phyloP scores from a whole-genome alignment of 2,329 filamentous ascomycete genomes.

The Ascochyta lentis region DNA sequence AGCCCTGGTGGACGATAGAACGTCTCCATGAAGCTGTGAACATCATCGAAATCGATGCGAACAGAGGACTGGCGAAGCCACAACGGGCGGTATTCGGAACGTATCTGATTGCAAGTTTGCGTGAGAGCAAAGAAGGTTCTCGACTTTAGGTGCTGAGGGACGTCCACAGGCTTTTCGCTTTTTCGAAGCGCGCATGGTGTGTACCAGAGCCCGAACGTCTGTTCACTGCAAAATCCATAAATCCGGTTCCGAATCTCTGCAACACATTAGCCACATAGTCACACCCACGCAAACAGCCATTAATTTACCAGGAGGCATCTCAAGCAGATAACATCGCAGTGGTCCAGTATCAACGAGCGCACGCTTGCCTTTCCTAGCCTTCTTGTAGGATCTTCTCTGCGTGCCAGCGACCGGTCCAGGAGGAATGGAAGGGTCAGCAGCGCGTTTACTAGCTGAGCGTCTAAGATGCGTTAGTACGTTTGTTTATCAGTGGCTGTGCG shows the following conservation, averaged over 20 bases:
- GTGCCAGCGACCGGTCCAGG: neutral
- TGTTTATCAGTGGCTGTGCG: no score
- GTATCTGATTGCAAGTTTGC: slow-evolving; percentile 13
- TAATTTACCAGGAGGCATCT: neutral
- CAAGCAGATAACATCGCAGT: neutral
- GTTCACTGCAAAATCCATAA: slow-evolving; percentile 19
- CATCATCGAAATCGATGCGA: neutral
- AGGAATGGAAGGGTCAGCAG: neutral
- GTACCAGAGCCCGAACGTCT: neutral
- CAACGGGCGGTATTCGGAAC: slow-evolving; percentile 14
- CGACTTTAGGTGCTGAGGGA: neutral
- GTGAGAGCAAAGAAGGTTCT: slow-evolving; percentile 6
- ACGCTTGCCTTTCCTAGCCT: neutral
- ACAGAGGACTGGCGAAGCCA: slow-evolving; percentile 9
- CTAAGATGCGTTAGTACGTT: neutral
- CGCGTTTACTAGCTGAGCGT: neutral
- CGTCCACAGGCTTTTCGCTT: neutral
- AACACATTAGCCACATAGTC: no score
- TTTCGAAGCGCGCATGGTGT: neutral
- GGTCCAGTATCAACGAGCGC: neutral
- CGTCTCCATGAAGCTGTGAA: slow-evolving; percentile 1
- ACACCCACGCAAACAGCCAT: neutral
- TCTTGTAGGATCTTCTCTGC: neutral
- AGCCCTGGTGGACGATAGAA: neutral
- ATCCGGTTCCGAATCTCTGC: slow-evolving; percentile 25